Evolutionary conservation across 768 basidiomycete genomes (phyloP).

Genomic region (Lanmaoa rubissima): DNA sequence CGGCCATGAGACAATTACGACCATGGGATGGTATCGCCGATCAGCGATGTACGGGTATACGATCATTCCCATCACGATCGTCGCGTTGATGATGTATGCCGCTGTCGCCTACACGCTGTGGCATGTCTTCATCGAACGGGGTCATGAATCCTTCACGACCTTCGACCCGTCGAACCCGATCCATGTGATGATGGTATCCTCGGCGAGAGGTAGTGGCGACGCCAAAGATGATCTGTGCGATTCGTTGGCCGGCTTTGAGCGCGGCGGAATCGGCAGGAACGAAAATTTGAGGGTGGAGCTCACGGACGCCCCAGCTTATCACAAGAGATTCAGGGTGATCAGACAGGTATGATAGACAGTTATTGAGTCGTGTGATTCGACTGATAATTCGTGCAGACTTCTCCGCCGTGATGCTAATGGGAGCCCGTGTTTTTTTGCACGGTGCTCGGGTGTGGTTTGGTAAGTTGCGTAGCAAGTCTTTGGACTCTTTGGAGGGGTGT

Average conservation of each 20-base stretch:
- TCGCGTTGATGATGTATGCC: slow-evolving; percentile 4
- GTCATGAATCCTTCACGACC: neutral
- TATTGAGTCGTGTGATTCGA: neutral
- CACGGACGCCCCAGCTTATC: neutral
- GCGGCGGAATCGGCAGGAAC: neutral
- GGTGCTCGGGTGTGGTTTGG: too few species aligned
- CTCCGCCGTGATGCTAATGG: too few species aligned
- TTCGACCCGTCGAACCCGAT: slow-evolving; percentile 9
- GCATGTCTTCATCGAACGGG: neutral
- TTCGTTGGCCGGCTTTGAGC: neutral
- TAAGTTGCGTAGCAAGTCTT: too few species aligned
- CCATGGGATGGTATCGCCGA: slow-evolving; percentile 1
- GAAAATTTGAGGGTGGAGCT: slow-evolving; percentile 1
- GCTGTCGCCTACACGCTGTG: slow-evolving; percentile 10
- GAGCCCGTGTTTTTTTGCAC: too few species aligned
- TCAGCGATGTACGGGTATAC: neutral
- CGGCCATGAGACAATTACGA: neutral
- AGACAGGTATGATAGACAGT: neutral
- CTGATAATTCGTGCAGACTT: neutral
- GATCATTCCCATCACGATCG: slow-evolving; percentile 3
- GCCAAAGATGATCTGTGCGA: neutral
- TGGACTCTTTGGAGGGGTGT: too few species aligned
- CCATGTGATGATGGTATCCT: slow-evolving; percentile 7
- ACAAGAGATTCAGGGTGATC: slow-evolving; percentile 3
- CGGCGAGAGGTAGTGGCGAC: neutral